Base-by-base conservation (phyloP, 805 yeast species). In the Scheffersomyces lignosus region DNA sequence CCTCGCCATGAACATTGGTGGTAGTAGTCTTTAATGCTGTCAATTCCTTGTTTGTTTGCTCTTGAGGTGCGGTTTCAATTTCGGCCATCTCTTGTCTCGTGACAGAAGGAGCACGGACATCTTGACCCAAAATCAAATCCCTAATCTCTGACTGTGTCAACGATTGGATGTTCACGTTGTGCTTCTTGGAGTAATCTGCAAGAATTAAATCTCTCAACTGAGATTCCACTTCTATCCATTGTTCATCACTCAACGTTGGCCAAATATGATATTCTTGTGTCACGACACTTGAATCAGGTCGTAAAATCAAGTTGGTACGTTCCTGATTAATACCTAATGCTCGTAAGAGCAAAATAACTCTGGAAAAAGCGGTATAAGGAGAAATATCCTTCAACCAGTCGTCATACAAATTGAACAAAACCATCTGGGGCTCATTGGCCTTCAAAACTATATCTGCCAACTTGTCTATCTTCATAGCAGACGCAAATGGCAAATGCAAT, bases 341-440 rank as follows among this genome's bases (percentile, higher is more conserved):
- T 44, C 99, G 73, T 52, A 93, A 66, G n/a, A 93, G 66, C 42
- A 93, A 70, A 34, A 89, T 77, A 39, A 91, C 67, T 44, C 99
- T 74, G 4, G 96, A 88, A 58, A 93, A 93, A 0, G 98, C 98
- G 1, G 99, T 93, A 58, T 83, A 87, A 0, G 96, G 79, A 0
- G 96, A 87, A 27, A 88, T 79, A 1, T 78, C 71, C 41, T 78
- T 76, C 39, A 89, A 67, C 99, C 99, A 93, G 56, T 93, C 96
- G 58, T 93, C 99, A 59, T 88, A 93, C 33, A 93, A 69, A 54
- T 90, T 89, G 66, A 89, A 87, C 40, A 90, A 64, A 3, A 85
- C 87, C 96, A 90, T 87, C 56, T 88, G 91, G 0, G 96, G 95
- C 56, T 89, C 96, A 27, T 83, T 86, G 4, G 98, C 96, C 47